phyloP scores from a whole-genome alignment of 2,329 filamentous ascomycete species.

The Acrocalymma vagum region DNA sequence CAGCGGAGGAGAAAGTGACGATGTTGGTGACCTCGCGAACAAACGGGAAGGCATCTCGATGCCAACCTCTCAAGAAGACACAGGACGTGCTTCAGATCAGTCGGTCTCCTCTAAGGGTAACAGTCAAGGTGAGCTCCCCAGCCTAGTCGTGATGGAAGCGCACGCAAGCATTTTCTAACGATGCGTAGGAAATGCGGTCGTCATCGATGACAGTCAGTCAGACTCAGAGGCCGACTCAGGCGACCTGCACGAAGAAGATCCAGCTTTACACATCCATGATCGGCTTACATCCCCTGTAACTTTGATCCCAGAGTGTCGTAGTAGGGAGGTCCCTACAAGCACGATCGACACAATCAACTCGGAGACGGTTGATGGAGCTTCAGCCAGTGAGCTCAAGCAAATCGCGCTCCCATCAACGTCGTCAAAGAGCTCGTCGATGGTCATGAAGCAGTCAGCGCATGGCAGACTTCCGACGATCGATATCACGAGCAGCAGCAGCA shows the following conservation, averaged over 20 bases:
- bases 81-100: constrained; percentile 13
- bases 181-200: constrained; percentile 18
- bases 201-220: constrained; percentile 16
- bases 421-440: constrained; percentile 12
- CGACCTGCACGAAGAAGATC: constrained; percentile 12
- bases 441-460: constrained; percentile 4
- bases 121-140: constrained; percentile 18
- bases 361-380: too few species aligned
- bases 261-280: constrained; percentile 11
- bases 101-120: constrained; percentile 10
- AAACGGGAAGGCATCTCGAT: constrained; percentile 6
- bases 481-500: constrained; percentile 14
- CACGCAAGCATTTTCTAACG: constrained; percentile 17
- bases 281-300: constrained; percentile 10
- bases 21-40: constrained; percentile 10
- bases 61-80: constrained; percentile 9
- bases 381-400: constrained; percentile 9
- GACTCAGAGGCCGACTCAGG: constrained; percentile 10
- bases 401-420: constrained; percentile 9
- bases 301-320: constrained; percentile 7
- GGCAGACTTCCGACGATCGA: constrained; percentile 6
- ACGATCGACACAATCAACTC: too few species aligned
- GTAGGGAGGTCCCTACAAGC: constrained; percentile 6
- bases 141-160: constrained; percentile 9
- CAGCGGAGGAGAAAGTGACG: constrained; percentile 7